Evolutionary conservation across 176 grass and related monocot genomes (phyloP).

Genomic region (Aegilops sharonensis): DNA sequence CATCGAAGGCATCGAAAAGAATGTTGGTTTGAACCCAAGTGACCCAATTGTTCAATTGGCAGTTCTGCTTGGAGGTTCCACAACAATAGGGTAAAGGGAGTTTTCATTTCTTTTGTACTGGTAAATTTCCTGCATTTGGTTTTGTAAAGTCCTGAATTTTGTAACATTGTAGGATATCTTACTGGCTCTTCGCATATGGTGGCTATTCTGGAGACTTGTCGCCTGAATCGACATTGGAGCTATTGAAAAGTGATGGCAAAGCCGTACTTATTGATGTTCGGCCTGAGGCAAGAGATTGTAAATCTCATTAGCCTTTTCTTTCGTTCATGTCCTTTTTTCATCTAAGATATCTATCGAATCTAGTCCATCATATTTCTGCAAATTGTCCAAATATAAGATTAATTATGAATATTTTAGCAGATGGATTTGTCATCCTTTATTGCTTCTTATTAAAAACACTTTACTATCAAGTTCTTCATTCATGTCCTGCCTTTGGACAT

Average conservation of each 20-base stretch:
- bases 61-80: conserved; percentile 73
- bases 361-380: background rate
- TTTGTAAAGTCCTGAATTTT: conserved; percentile 14
- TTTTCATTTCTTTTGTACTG: conserved; percentile 12
- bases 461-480: conserved; percentile 3
- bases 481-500: background rate
- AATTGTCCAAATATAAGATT: background rate
- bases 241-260: conserved; percentile 69
- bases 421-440: background rate
- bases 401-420: background rate
- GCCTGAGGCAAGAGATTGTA: conserved; percentile 99
- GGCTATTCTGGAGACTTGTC: conserved; percentile 87
- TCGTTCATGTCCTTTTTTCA: conserved; percentile 29
- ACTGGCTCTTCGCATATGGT: conserved; percentile 68
- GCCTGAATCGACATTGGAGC: conserved; percentile 72
- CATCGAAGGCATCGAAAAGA: conserved; percentile 83
- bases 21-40: conserved; percentile 82
- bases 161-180: conserved; percentile 53
- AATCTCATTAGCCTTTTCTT: conserved; percentile 85
- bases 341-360: conserved; percentile 34
- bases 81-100: conserved; percentile 57
- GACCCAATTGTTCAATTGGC: conserved; percentile 80
- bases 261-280: conserved; percentile 97
- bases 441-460: background rate
- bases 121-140: background rate